Base-by-base conservation (phyloP, 805 yeast genomes). In the Candida schatavii region DNA sequence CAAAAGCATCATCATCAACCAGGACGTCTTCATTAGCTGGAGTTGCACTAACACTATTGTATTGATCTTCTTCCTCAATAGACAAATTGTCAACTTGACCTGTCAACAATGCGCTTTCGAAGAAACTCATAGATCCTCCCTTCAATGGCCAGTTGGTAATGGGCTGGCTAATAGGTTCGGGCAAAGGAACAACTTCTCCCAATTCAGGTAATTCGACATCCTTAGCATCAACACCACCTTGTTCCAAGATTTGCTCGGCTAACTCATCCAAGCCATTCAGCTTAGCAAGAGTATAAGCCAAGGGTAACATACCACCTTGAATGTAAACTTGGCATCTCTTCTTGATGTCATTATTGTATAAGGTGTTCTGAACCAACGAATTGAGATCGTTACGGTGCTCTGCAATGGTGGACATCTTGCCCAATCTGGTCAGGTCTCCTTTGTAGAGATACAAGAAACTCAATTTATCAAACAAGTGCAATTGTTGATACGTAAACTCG, bases 201-300 rank as follows among this genome's bases (percentile, higher is more conserved):
- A 68, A 43, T 27, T 70, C 79, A 10, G 93, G 89, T 46, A 86
- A 65, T 38, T 77, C 75, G 44, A 93, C 73, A 42, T 85, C 85
- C 32, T 70, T 69, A 50, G 78, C 74, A 21, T 74, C 69, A 19
- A 86, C 56, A 4, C 85, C 96, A 20, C 90, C 78, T 46, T 85
- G 82, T 32, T 75, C 78, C 50, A 88, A 67, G 43, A 87, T 84
- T 41, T 79, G 75, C 37, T 80, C 77, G 20, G 96, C 97, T 42
- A 83, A 68, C 22, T 80, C 89, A 30, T 74, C 78, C 48, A 89
- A 75, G 3, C 96, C 97, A 52, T 83, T 86, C 22, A 93, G 72
- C 61, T 85, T 87, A 18, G 99, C 97, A 47, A 89, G 77, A 10
- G 97, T 86, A 61, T 90, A 95, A 2, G 98, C 99, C 54, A 95